Conservation (phyloP, 495 filamentous ascomycete genomes). For the Glutinoglossum americanum region DNA sequence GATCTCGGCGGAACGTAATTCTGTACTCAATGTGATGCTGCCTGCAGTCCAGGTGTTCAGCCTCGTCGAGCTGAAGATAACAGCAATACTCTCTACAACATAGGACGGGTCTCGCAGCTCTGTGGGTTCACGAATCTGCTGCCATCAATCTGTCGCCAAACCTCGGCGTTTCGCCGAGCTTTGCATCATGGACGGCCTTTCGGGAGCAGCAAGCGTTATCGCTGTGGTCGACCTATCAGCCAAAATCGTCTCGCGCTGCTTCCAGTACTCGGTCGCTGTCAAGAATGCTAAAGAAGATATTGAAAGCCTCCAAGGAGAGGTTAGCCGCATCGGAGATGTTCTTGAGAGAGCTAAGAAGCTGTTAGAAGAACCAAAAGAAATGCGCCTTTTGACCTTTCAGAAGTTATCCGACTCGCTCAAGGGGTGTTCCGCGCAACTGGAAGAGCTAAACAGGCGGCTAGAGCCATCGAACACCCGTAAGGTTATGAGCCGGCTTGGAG, state of each 20-base stretch:
- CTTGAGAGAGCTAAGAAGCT: conserved; percentile 6
- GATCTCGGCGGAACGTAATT: too few species aligned
- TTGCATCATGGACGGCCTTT: too few species aligned
- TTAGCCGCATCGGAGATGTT: conserved; percentile 4
- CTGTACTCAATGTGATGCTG: too few species aligned
- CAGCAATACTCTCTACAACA: background rate
- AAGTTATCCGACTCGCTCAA: conserved; percentile 1
- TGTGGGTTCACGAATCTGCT: background rate
- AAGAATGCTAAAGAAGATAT: too few species aligned
- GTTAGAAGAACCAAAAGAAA: conserved; percentile 2
- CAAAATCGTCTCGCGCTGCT: too few species aligned
- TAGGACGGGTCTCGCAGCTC: background rate
- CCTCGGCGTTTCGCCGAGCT: background rate
- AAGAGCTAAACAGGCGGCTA: conserved; percentile 5
- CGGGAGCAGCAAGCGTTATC: too few species aligned
- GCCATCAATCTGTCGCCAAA: background rate
- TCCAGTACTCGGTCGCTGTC: too few species aligned
- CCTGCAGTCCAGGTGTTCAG: too few species aligned
- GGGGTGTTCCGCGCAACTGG: background rate
- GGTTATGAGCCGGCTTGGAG: conserved; percentile 16
- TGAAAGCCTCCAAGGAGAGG: conserved; percentile 6
- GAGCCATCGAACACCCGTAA: conserved; percentile 12
- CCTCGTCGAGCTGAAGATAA: too few species aligned
- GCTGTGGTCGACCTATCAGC: too few species aligned
- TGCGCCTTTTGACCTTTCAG: conserved; percentile 1